A percentile compares a stretch with the other conserved stretches of the same genome.
Evolutionary conservation across 805 yeast genomes (phyloP).

Genomic region (Saccharomycopsis fibuligera): DNA sequence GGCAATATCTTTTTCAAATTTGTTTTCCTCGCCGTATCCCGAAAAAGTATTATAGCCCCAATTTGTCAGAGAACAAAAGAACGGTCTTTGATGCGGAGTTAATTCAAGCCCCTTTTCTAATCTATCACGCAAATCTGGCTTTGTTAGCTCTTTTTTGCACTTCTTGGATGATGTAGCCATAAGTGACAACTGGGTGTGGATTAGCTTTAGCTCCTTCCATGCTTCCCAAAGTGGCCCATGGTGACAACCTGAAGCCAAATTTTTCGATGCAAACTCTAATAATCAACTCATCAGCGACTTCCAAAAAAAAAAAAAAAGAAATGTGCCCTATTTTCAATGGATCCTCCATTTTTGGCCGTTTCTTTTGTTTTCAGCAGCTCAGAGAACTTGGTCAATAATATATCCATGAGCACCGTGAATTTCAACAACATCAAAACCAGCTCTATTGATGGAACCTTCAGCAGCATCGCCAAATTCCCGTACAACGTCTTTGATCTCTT

Average conservation of each 20-base stretch:
- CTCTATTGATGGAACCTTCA: conserved; percentile 27
- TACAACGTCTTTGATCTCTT: conserved; percentile 33
- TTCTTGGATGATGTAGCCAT: conserved; percentile 35
- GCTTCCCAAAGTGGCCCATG: conserved; percentile 35
- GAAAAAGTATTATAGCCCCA: conserved; percentile 32
- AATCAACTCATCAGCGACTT: conserved; percentile 44
- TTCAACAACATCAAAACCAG: conserved; percentile 55
- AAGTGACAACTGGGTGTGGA: conserved; percentile 31
- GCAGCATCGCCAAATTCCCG: conserved; percentile 41
- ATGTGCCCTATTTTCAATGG: conserved; percentile 44
- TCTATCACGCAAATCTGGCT: conserved; percentile 36
- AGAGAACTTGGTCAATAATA: conserved; percentile 49
- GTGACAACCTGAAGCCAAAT: conserved; percentile 44
- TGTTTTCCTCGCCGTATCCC: conserved; percentile 22
- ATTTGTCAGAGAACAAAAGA: conserved; percentile 33
- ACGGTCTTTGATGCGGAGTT: conserved; percentile 34
- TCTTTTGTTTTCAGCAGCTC: conserved; percentile 39
- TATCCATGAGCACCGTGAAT: conserved; percentile 69
- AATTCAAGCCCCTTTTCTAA: conserved; percentile 30
- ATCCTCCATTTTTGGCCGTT: conserved; percentile 52
- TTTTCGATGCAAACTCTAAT: conserved; percentile 44
- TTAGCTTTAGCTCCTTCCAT: conserved; percentile 33
- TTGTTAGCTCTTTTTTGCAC: conserved; percentile 30
- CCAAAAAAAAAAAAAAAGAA: conserved; percentile 38
- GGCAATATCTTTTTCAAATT: too few relatives aligned